Conservation (phyloP, 768 basidiomycete species). For the Lactifluus volemus region DNA sequence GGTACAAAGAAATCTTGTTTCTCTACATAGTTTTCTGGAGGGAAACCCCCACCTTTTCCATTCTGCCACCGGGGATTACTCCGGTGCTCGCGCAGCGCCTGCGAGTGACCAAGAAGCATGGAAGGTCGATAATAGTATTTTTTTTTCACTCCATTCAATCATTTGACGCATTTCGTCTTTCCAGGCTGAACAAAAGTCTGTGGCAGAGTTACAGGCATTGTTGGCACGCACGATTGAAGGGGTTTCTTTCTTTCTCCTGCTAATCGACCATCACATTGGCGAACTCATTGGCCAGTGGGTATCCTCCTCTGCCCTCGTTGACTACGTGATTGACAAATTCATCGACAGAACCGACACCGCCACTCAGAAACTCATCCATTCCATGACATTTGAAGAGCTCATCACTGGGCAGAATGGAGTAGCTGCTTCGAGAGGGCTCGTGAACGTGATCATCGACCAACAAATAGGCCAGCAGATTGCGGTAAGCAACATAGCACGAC, state of each 20-base stretch:
- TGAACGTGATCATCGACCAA: slow-evolving; percentile 94
- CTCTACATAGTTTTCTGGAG: slow-evolving; percentile 66
- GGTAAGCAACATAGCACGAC: slow-evolving; percentile 38
- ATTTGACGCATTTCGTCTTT: slow-evolving; percentile 15
- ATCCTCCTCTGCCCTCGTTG: background rate
- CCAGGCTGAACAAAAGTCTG: slow-evolving; percentile 75
- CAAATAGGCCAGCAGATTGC: slow-evolving; percentile 97
- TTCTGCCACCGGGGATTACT: slow-evolving; percentile 63
- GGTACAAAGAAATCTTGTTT: slow-evolving; percentile 73
- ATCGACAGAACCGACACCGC: slow-evolving; percentile 57
- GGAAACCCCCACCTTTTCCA: slow-evolving; percentile 83
- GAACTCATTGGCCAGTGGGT: slow-evolving; percentile 77
- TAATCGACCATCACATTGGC: slow-evolving; percentile 84
- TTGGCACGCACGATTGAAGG: slow-evolving; percentile 87
- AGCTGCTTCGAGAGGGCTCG: slow-evolving; percentile 79
- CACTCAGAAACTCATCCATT: slow-evolving; percentile 56
- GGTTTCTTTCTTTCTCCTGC: slow-evolving; percentile 83
- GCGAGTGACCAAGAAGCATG: slow-evolving; percentile 79
- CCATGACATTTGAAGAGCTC: slow-evolving; percentile 78
- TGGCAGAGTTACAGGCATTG: slow-evolving; percentile 66
- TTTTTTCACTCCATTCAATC: background rate
- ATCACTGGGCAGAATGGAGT: slow-evolving; percentile 81
- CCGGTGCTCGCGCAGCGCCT: slow-evolving; percentile 43
- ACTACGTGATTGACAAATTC: background rate
- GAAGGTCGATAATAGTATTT: slow-evolving; percentile 46